These are phyloP conservation scores for Scenedesmus sp. DNA, from an alignment of 163 green algal genomes.

Conservation along the genomic window DNA sequence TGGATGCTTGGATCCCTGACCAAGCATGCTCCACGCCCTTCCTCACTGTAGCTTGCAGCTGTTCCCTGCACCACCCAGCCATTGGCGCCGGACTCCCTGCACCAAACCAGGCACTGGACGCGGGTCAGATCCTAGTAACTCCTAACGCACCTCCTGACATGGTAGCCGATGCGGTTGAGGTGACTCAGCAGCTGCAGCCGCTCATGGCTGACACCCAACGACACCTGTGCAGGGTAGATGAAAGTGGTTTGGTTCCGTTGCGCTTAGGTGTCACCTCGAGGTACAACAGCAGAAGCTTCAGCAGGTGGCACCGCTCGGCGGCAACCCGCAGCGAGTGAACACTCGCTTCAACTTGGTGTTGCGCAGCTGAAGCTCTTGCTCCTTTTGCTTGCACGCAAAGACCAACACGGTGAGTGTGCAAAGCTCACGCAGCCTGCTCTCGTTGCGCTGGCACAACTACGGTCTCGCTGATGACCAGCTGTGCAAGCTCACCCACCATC, in stretches of 20 bases:
- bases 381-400: neutral
- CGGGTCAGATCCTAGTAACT: neutral
- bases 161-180: conserved; percentile 26
- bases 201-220: neutral
- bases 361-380: too few relatives aligned
- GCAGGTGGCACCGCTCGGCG: neutral
- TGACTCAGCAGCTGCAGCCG: conserved; percentile 32
- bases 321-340: too few relatives aligned
- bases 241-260: too few relatives aligned
- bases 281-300: neutral
- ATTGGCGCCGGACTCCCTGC: neutral
- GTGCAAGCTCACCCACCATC: conserved; percentile 29
- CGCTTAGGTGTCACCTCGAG: too few relatives aligned
- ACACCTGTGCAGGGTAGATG: too few relatives aligned
- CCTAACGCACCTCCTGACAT: conserved; percentile 17
- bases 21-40: too few relatives aligned
- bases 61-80: neutral
- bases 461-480: neutral
- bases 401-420: neutral
- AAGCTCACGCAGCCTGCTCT: neutral
- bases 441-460: neutral
- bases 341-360: too few relatives aligned
- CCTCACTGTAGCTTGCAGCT: too few relatives aligned
- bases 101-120: neutral
- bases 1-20: too few relatives aligned